Evolutionary conservation across 1,284 basidiomycete species (phyloP).

Genomic region (Cryptococcus maquisensis): DNA sequence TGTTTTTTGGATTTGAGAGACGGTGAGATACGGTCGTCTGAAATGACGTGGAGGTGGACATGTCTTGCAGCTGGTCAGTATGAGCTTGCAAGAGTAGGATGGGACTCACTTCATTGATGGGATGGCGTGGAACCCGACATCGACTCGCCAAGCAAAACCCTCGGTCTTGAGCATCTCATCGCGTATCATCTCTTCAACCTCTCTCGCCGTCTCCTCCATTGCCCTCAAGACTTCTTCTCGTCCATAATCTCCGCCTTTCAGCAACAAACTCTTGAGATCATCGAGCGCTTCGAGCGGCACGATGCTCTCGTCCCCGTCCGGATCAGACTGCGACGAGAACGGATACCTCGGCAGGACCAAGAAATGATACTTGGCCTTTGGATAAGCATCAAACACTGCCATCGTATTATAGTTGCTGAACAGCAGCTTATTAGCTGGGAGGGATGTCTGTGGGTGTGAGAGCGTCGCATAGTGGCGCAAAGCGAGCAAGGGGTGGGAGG

Average conservation of each 20-base stretch:
- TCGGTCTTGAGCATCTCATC: slow-evolving; percentile 75
- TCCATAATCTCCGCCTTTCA: slow-evolving; percentile 22
- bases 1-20: slow-evolving; percentile 86
- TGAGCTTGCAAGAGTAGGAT: not conserved
- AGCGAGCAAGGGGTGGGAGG: slow-evolving; percentile 49
- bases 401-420: slow-evolving; percentile 59
- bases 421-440: slow-evolving; percentile 63
- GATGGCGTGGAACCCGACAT: slow-evolving; percentile 80
- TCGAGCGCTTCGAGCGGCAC: slow-evolving; percentile 50
- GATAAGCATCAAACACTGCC: slow-evolving; percentile 78
- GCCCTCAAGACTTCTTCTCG: slow-evolving; percentile 57
- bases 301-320: slow-evolving; percentile 13
- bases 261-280: slow-evolving; percentile 61
- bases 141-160: slow-evolving; percentile 74
- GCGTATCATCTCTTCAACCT: slow-evolving; percentile 60
- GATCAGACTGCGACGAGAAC: slow-evolving; percentile 35
- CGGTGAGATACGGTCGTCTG: slow-evolving; percentile 70
- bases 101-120: slow-evolving; percentile 56
- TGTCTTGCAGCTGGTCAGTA: slow-evolving; percentile 59
- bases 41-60: slow-evolving; percentile 81
- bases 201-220: slow-evolving; percentile 58
- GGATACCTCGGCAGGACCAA: slow-evolving; percentile 64
- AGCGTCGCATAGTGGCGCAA: slow-evolving; percentile 62
- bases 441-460: slow-evolving; percentile 50
- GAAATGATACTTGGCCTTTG: slow-evolving; percentile 80